Conservation (phyloP, 306 rosid genomes). For the Sphenostylis stenocarpa region DNA sequence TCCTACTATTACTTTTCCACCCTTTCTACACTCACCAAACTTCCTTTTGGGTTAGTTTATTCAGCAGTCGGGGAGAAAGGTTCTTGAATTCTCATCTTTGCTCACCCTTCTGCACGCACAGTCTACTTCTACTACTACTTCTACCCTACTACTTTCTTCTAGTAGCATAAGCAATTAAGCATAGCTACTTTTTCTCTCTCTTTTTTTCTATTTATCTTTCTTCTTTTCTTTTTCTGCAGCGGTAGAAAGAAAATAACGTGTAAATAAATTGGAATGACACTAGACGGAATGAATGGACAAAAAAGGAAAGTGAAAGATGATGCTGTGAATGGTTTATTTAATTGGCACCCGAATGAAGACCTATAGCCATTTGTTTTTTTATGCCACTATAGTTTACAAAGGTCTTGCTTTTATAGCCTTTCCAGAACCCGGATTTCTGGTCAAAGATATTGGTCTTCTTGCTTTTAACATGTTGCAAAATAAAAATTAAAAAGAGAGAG, state of each 20-base stretch:
- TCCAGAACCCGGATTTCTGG: conserved; percentile 43
- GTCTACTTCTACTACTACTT: not conserved
- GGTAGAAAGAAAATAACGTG: not conserved
- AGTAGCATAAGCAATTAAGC: not conserved
- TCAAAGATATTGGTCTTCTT: conserved; percentile 53
- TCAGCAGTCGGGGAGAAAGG: not conserved
- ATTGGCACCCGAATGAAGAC: conserved; percentile 9
- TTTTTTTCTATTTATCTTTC: not conserved
- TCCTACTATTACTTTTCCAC: not conserved
- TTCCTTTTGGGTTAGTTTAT: not conserved
- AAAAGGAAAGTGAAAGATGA: conserved; percentile 23
- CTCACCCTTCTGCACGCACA: not conserved
- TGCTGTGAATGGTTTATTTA: conserved; percentile 14
- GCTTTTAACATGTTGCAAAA: conserved; percentile 23
- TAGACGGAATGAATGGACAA: conserved; percentile 14
- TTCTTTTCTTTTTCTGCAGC: not conserved
- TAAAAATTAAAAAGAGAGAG: not conserved
- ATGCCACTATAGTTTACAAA: conserved; percentile 22
- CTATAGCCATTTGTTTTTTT: conserved; percentile 26
- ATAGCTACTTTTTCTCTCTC: not conserved
- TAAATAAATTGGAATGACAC: not conserved
- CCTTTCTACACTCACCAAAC: not conserved
- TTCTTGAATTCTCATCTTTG: not conserved
- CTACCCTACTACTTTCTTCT: not conserved
- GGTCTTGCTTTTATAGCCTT: conserved; percentile 33